Percentiles rank a stretch among this genome's conserved stretches.
Evolutionary conservation across 768 basidiomycete genomes (phyloP).

Genomic region (Kondoa subrosea): DNA sequence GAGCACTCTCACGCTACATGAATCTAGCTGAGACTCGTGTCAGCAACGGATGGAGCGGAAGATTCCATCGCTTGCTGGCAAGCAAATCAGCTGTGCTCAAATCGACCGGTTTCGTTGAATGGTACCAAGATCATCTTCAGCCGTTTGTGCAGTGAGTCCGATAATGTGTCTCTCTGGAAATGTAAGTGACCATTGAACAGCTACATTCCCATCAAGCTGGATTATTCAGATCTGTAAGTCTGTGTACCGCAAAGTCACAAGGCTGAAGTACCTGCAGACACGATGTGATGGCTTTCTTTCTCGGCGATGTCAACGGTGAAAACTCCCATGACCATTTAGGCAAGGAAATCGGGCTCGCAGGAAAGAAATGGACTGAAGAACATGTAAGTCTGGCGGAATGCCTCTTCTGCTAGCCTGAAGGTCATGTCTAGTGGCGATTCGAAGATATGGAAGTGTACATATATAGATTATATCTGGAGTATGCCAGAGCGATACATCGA

Average conservation of each 20-base stretch:
- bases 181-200: conserved; percentile 20
- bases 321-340: conserved; percentile 33
- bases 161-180: neutral
- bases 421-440: conserved; percentile 29
- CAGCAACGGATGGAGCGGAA: conserved; percentile 57
- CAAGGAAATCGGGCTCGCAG: conserved; percentile 29
- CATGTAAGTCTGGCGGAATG: neutral
- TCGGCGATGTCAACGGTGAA: conserved; percentile 27
- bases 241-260: too few species aligned
- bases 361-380: conserved; percentile 31
- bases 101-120: conserved; percentile 30
- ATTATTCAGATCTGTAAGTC: conserved; percentile 34
- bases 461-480: conserved; percentile 33
- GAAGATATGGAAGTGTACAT: conserved; percentile 35
- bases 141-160: conserved; percentile 32
- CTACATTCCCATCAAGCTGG: conserved; percentile 29
- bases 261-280: too few species aligned
- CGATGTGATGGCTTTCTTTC: conserved; percentile 34
- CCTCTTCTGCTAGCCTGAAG: neutral
- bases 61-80: conserved; percentile 52
- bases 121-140: conserved; percentile 30
- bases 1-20: conserved; percentile 18
- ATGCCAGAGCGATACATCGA: conserved; percentile 21
- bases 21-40: neutral
- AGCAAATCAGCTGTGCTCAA: conserved; percentile 36